Percentiles rank a stretch among this genome's conserved stretches.
These are phyloP conservation scores for Thelonectria rubi DNA, from an alignment of 2,329 filamentous ascomycete genomes.

Conservation along the genomic window DNA sequence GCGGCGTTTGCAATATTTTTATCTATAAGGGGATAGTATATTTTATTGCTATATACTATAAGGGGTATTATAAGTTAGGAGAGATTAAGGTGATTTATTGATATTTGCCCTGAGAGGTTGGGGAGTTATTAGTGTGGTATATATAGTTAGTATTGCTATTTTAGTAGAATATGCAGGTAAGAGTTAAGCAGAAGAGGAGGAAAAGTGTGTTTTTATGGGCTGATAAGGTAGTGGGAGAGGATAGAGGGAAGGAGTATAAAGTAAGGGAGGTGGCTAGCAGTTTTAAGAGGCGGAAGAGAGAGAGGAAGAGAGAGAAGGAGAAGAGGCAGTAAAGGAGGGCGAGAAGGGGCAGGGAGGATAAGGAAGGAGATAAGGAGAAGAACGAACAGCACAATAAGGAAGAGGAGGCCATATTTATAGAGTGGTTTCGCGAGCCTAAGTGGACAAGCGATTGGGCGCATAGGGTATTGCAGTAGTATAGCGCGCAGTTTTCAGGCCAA, in stretches of 20 bases:
- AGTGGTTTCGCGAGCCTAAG: background rate
- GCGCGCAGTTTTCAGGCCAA: background rate
- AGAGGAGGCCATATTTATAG: background rate
- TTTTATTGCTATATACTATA: too few relatives aligned
- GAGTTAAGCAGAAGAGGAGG: background rate
- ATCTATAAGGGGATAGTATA: too few relatives aligned
- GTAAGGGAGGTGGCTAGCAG: background rate
- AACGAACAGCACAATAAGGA: background rate
- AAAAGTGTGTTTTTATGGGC: constrained; percentile 3
- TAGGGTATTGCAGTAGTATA: background rate
- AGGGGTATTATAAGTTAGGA: too few relatives aligned
- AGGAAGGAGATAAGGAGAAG: background rate
- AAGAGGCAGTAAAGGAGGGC: too few relatives aligned
- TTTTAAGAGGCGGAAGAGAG: too few relatives aligned
- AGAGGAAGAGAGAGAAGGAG: too few relatives aligned
- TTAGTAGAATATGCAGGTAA: background rate
- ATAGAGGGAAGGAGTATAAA: background rate
- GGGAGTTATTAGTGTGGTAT: background rate
- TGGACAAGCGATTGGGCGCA: background rate
- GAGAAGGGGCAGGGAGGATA: background rate
- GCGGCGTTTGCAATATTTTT: background rate
- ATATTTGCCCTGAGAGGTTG: background rate
- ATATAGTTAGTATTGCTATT: constrained; percentile 2
- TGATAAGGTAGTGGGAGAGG: background rate
- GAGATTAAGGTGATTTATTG: background rate